Percentiles rank a stretch among this genome's conserved stretches.
These are phyloP conservation scores for Corymbia calophylla DNA, from an alignment of 441 rosid genomes.

Conservation along the genomic window DNA sequence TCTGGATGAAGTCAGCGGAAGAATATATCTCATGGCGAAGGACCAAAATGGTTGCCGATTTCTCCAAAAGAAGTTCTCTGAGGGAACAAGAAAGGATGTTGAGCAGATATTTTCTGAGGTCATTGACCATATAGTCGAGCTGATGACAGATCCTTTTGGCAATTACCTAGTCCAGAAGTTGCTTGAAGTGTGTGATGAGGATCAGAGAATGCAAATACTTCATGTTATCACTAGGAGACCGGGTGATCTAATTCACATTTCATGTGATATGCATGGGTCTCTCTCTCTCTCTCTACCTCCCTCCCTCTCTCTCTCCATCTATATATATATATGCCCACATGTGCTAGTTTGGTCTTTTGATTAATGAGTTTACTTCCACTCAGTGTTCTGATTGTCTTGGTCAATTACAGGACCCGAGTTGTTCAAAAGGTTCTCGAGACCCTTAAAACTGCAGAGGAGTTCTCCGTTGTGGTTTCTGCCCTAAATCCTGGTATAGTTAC, in stretches of 20 bases:
- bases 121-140: constrained; percentile 62
- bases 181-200: constrained; percentile 72
- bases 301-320: neutral
- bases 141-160: constrained; percentile 81
- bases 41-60: constrained; percentile 84
- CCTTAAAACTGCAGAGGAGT: constrained; percentile 45
- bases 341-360: neutral
- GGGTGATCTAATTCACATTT: constrained; percentile 58
- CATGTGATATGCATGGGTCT: constrained; percentile 87
- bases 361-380: neutral
- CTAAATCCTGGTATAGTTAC: constrained; percentile 62
- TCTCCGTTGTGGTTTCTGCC: constrained; percentile 40
- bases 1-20: constrained; percentile 51
- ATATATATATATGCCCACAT: neutral
- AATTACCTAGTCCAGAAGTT: constrained; percentile 80
- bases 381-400: neutral
- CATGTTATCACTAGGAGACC: constrained; percentile 43
- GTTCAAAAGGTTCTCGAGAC: constrained; percentile 76
- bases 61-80: constrained; percentile 65
- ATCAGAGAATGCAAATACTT: constrained; percentile 59
- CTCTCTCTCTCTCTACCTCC: constrained; percentile 11
- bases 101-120: constrained; percentile 64
- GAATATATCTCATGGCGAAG: constrained; percentile 61
- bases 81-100: constrained; percentile 52
- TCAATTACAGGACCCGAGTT: constrained; percentile 57